Percentiles rank a stretch among this genome's conserved stretches.
phyloP scores from a whole-genome alignment of 2,329 filamentous ascomycete species.

The Bisporella sp. region DNA sequence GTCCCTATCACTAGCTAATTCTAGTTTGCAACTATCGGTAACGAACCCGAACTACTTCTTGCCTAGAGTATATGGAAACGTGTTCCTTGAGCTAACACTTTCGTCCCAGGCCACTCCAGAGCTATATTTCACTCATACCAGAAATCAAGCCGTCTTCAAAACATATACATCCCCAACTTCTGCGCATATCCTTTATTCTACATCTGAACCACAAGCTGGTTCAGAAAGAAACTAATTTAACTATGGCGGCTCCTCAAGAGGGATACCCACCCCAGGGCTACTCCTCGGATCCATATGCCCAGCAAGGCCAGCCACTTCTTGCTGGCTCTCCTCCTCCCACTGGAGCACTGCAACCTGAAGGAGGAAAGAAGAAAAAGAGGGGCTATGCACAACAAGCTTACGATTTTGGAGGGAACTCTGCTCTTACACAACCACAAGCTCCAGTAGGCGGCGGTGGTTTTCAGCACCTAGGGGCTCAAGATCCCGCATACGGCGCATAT shows the following conservation, averaged over 20 bases:
- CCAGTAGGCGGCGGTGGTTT: slow-evolving; percentile 36
- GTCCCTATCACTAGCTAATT: too few relatives aligned
- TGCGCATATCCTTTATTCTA: too few relatives aligned
- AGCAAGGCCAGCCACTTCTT: slow-evolving; percentile 31
- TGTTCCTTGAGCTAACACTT: slow-evolving; percentile 17
- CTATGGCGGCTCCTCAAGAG: slow-evolving; percentile 44
- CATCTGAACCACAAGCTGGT: too few relatives aligned
- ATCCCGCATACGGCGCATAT: slow-evolving; percentile 31
- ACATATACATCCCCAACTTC: too few relatives aligned
- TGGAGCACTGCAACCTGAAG: slow-evolving; percentile 35
- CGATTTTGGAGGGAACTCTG: slow-evolving; percentile 81
- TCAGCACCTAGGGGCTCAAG: slow-evolving; percentile 27
- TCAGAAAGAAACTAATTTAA: slow-evolving; percentile 2
- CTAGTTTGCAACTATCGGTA: too few relatives aligned
- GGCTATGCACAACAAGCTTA: slow-evolving; percentile 93
- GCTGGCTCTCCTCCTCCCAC: slow-evolving; percentile 21
- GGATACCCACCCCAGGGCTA: slow-evolving; percentile 40
- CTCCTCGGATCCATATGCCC: slow-evolving; percentile 39
- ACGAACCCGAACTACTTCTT: neutral
- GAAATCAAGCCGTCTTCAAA: too few relatives aligned
- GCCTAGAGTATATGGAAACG: slow-evolving; percentile 17
- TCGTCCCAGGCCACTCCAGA: too few relatives aligned
- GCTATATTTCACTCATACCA: too few relatives aligned
- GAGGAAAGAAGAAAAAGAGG: slow-evolving; percentile 77
- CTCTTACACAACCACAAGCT: slow-evolving; percentile 53